Conservation (phyloP, 164 flowering plant genomes). For the Vitis riparia region DNA sequence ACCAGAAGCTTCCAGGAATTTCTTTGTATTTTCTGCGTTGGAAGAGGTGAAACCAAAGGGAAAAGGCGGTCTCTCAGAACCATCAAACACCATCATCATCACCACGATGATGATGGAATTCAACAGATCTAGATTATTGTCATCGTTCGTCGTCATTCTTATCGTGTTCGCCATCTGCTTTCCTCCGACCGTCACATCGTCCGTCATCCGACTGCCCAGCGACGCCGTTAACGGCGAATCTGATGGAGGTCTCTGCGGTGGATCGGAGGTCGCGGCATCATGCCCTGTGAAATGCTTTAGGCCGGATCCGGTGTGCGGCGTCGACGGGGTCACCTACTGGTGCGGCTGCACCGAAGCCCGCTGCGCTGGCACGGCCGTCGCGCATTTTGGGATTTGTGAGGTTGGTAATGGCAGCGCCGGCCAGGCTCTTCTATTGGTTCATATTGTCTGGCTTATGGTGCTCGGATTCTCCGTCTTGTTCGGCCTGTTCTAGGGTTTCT, state of each 20-base stretch:
- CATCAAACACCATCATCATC: background rate
- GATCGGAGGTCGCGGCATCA: slow-evolving; percentile 4
- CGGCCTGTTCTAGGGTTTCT: slow-evolving; percentile 44
- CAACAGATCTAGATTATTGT: background rate
- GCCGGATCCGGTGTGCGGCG: slow-evolving; percentile 69
- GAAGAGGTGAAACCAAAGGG: no score
- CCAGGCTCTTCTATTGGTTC: slow-evolving; percentile 61
- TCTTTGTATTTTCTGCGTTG: no score
- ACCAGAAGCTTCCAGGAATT: no score
- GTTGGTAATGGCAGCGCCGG: slow-evolving; percentile 54
- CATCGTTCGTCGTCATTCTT: background rate
- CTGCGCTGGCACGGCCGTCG: slow-evolving; percentile 49
- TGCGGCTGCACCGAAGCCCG: slow-evolving; percentile 66
- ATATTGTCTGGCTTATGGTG: slow-evolving; percentile 62
- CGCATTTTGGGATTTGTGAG: slow-evolving; percentile 54
- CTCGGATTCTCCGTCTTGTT: slow-evolving; percentile 57
- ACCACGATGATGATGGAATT: background rate
- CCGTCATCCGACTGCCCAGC: slow-evolving; percentile 14
- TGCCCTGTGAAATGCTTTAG: slow-evolving; percentile 68
- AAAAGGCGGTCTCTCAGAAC: no score
- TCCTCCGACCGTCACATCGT: background rate
- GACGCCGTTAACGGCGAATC: background rate
- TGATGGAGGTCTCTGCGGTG: slow-evolving; percentile 16
- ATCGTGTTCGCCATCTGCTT: slow-evolving; percentile 8
- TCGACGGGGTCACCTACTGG: slow-evolving; percentile 70